Base-by-base conservation (phyloP, 805 yeast genomes). In the Yarrowia alimentaria region DNA sequence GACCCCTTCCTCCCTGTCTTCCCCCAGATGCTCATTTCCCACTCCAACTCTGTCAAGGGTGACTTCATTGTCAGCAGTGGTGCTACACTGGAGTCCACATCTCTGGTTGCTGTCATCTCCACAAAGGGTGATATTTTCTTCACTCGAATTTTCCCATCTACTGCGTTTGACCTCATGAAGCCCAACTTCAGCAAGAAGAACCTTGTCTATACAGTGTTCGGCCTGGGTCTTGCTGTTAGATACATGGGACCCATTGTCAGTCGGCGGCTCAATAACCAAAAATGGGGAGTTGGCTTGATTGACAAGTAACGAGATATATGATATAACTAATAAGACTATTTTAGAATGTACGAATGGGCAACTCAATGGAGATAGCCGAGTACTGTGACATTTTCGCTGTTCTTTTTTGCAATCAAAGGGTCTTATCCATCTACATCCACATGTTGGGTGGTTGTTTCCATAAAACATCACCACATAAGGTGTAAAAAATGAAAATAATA, bases 71-170 rank as follows among this genome's bases (percentile, higher is more conserved):
- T 72, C 3, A 71, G 83, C 0, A 73, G 78, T 3, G 73, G 85
- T 2, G 85, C 97, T 0, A 74, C 77, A 30, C 69, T 89, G 47
- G 98, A 91, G 66, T 85, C 95, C 1, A 89, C 97, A 0, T 73
- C 83, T 2, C 53, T 67, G 13, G 72, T 86, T 14, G 76, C 85
- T 0, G 81, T 55, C 71, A 76, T 28, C 67, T 79, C 24, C 34
- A 30, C 14, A 20, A 31, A 14, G 21, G 86, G 83, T 14, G 94
- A 87, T 61, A 64, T 84, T 6, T 90, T 85, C 68, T 85, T 90
- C 61, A 82, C 94, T 0, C 72, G 79, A 52, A 73, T 85, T 13
- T 76, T 83, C 45, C 96, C 98, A 0, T 86, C 96, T 0, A 77
- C 78, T 33, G 85, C 87, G 30, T 90, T 86, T 66, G 99, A 91